A percentile compares a stretch with the other conserved stretches of the same genome.
Evolutionary conservation across 176 grass and related monocot species (phyloP).

Genomic region (Oryza brachyantha): DNA sequence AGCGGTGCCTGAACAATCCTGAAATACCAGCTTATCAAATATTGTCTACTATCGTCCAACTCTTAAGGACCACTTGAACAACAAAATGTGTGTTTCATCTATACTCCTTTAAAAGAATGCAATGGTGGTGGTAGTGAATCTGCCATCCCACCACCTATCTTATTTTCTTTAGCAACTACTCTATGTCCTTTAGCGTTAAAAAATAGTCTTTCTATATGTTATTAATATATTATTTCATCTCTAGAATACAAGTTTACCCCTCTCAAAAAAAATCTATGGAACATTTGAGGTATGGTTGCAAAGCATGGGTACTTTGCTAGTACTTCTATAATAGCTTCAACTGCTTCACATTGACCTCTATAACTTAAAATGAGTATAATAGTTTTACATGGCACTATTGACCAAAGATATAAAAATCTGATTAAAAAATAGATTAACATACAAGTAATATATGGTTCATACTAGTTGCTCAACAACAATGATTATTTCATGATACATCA

Average conservation of each 20-base stretch:
- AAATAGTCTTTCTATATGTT: too few species aligned
- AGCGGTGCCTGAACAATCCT: slow-evolving; percentile 83
- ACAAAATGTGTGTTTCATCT: neutral
- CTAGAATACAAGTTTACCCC: too few species aligned
- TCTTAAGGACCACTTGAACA: neutral
- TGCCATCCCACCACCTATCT: too few species aligned
- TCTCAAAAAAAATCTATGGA: too few species aligned
- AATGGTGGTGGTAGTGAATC: too few species aligned
- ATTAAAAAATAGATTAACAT: neutral
- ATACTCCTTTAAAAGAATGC: too few species aligned
- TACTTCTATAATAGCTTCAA: slow-evolving; percentile 2
- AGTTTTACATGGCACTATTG: neutral
- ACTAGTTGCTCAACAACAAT: neutral
- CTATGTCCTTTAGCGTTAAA: too few species aligned
- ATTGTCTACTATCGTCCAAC: neutral
- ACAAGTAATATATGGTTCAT: neutral
- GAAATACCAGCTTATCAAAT: slow-evolving; percentile 41
- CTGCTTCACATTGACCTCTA: slow-evolving; percentile 8
- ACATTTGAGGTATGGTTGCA: too few species aligned
- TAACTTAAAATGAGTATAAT: slow-evolving; percentile 13
- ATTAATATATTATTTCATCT: too few species aligned
- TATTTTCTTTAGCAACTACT: too few species aligned
- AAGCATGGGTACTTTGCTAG: too few species aligned
- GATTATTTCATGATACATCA: neutral
- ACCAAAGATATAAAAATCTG: neutral